Conservation (phyloP, 139 green algal genomes). For the Choricystis sp. region DNA sequence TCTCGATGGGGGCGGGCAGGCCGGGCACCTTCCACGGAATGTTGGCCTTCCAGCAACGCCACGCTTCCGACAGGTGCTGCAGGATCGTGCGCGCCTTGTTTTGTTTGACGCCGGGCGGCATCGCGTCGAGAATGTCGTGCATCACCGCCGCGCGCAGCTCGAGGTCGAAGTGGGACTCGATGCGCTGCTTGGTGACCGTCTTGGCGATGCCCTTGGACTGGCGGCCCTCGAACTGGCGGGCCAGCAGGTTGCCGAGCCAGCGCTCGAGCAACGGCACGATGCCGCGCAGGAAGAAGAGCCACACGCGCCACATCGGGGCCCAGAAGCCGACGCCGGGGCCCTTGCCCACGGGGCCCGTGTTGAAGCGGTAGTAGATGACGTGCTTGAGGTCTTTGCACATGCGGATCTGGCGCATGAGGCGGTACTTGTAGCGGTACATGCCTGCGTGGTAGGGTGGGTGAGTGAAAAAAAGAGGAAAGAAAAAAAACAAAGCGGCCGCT, state of each 20-base stretch:
- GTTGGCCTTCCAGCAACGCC: slow-evolving; percentile 96
- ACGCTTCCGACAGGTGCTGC: slow-evolving; percentile 97
- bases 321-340: slow-evolving; percentile 97
- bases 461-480: not conserved
- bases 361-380: slow-evolving; percentile 99
- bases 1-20: slow-evolving; percentile 93
- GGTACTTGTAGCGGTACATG: slow-evolving; percentile 98
- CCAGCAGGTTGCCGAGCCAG: slow-evolving; percentile 98
- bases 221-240: slow-evolving; percentile 95
- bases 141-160: slow-evolving; percentile 95
- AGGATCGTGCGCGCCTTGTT: slow-evolving; percentile 95
- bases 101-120: slow-evolving; percentile 90
- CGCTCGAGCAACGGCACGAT: slow-evolving; percentile 95
- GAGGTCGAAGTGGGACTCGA: slow-evolving; percentile 97
- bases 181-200: slow-evolving; percentile 97
- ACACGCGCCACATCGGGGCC: slow-evolving; percentile 98
- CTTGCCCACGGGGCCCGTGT: slow-evolving; percentile 93
- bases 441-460: too few species aligned
- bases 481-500: slow-evolving; percentile 1
- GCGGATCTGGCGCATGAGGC: slow-evolving; percentile 97
- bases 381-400: slow-evolving; percentile 99
- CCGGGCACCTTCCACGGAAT: slow-evolving; percentile 97
- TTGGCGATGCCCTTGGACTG: slow-evolving; percentile 92
- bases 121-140: slow-evolving; percentile 99
- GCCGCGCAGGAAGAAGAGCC: slow-evolving; percentile 98